Evolutionary conservation across 176 grass and related monocot species (phyloP).

Genomic region (Pontederia paniculata): DNA sequence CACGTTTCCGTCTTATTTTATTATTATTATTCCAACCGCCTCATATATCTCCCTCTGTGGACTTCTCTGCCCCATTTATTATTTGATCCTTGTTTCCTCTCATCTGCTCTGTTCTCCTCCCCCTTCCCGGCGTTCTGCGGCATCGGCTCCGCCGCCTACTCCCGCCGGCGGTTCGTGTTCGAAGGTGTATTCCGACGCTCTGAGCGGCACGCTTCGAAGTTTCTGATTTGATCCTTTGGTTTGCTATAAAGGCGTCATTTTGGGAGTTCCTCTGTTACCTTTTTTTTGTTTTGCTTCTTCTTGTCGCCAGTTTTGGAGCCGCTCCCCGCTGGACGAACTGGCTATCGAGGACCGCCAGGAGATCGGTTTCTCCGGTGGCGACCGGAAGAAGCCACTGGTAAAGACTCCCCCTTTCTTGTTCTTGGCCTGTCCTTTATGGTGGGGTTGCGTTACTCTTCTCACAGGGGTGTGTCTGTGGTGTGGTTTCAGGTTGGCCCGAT

Average conservation of each 20-base stretch:
- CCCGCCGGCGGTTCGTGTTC: no score
- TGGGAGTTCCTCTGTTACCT: background rate
- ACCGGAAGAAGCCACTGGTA: constrained; percentile 40
- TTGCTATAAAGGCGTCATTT: background rate
- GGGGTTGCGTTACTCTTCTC: background rate
- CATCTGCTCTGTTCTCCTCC: no score
- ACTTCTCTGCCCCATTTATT: no score
- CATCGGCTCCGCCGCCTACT: no score
- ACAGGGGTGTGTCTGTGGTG: background rate
- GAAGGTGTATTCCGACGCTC: background rate
- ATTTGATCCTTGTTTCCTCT: no score
- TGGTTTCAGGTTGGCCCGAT: constrained; percentile 25
- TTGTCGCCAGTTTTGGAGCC: background rate
- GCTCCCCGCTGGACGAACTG: constrained; percentile 3
- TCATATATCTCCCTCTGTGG: no score
- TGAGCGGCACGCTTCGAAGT: background rate
- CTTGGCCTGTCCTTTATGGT: background rate
- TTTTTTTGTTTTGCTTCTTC: no score
- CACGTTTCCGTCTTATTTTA: no score
- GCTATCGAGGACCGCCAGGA: constrained; percentile 24
- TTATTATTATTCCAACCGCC: no score
- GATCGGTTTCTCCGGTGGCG: constrained; percentile 21
- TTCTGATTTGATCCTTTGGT: background rate
- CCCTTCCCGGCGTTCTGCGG: no score
- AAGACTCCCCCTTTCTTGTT: background rate